Base-by-base conservation (phyloP, 495 filamentous ascomycete species). In the Friedmanniomyces endolithicus region DNA sequence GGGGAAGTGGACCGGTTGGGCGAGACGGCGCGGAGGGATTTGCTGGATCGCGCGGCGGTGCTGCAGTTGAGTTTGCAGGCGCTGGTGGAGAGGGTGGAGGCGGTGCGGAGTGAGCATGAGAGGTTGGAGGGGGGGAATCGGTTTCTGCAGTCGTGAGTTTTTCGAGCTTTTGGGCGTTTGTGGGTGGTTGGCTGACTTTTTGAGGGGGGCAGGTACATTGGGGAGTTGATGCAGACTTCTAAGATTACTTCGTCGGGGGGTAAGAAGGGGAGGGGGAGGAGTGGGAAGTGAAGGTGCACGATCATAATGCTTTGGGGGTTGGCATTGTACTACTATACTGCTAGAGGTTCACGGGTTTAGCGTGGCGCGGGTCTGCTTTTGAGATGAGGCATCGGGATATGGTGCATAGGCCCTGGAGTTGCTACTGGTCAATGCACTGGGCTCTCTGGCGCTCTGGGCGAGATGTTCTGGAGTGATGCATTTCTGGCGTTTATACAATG, bases 71-170 rank as follows among this genome's bases (percentile, higher is more conserved):
- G 87, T 48, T 78, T 98, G 27, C 74, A 90, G 43, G 88, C 83
- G 48, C 79, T 97, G 17, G 86, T 95, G 54, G 86, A 95, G 67
- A 82, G 87, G 34, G 90, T 97, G 65, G 92, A 97, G 62, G 84
- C 82, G n/a, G 90, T 97, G 49, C 86, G 87, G 68, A 82, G 84
- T 53, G 90, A 96, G 66, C 88, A 96, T 65, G 85, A 95, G 69
- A 94, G 94, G 69, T 77, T 98, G 27, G 90, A 97, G 67, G 86
- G 76, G 61, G 85, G 95, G 64, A 98, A 98, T 75, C 87, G 84
- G 63, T 95, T 95, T 61, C 70, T 98, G 12, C 94, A 97, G 56
- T 73, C 71, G 71, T 72, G 56, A 54, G 71, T 71, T 34, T 22
- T n/a, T n/a, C n/a, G 24, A 71, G 12, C 12, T 6, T 41, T n/a